Evolutionary conservation across 805 yeast genomes (phyloP), one percentile per base, ranked within the genome.

Genomic region (Pichia exigua): DNA sequence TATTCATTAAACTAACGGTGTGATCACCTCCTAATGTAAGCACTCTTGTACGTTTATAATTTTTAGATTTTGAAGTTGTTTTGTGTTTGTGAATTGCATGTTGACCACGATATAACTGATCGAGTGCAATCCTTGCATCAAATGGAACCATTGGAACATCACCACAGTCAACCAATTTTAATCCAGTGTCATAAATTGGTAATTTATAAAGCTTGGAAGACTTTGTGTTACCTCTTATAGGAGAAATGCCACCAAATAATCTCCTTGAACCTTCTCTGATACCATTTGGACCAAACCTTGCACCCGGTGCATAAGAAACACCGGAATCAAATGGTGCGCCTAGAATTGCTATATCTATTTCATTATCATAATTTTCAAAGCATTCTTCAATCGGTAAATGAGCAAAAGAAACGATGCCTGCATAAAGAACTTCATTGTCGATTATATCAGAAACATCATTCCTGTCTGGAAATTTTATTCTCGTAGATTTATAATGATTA

Each of bases 1-100:
- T 63, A 4, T 76, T 71, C 75, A 78, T 73, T 30, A 79, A 68
- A 1, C 81, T 71, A 40, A 79, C 65, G 4, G 84, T 79, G 57
- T 81, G 85, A 60, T 81, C 85, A 9, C 85, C 85, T 1, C 85
- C 85, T 52, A 81, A 60, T 2, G 83, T 76, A 39, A 81, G 69
- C 24, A 78, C 64, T 54, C 74, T 70, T 35, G 65, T 58, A 8
- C 57, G 56, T 2, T 62, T 50, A 45, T 57, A 57, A 30, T 56
- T 47, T 6, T 53, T 55, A 6, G 66, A 57, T 15, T 57, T 51
- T 9, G 51, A 43, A 40, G 60, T 48, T 1, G 65, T 51, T 9
- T 50, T 22, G 49, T 73, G 77, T 43, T 66, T 68, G 54, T 74
- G 77, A 27, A 78, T 69, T 2, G 79, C 75, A 45, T 78, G 63